Base-by-base conservation (phyloP, 116 monocot species). In the Dioscorea cayenensis region DNA sequence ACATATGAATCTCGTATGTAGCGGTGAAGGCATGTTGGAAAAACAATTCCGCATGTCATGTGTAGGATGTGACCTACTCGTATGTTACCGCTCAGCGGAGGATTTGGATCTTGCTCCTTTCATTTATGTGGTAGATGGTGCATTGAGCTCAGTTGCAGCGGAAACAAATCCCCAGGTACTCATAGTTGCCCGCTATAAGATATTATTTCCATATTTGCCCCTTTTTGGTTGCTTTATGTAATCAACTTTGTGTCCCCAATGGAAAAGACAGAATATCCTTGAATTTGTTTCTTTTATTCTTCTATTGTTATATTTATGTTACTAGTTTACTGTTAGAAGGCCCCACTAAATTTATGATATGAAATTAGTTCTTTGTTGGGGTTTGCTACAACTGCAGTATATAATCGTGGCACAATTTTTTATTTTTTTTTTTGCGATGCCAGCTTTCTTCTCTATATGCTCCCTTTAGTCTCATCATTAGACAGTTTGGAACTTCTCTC, bases 91-190 rank as follows among this genome's bases (percentile, higher is more conserved):
- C 43, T 87, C 96, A 72, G 92, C 84, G 76, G 92, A 92, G 73
- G 85, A 84, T 78, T 71, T 86, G 71, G 85, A 88, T 61, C 20
- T 49, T 79, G 90, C 96, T 72, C 72, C 87, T 27, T 92, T 86
- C 72, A 85, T 97, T 51, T 97, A 97, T 80, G 77, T 97, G 77
- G 84, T 97, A 66, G 93, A 97, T 84, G 96, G 96, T 80, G 90
- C 96, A 55, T 81, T 97, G 49, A 97, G 93, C 67, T 97, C 96
- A 69, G 83, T 90, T 69, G 90, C 79, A 64, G 90, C 88, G 66
- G 96, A 97, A 60, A 97, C 96, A 48, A 97, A 97, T 25, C 96
- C 92, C 60, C 93, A 97, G 87, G 96, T 90, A 86, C 43, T 62
- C 6, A 23, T 23, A 62, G 62, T 27, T 62, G 25, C 22, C 3